Conservation (phyloP, 805 yeast genomes). For the Pichia gijzeniarum region DNA sequence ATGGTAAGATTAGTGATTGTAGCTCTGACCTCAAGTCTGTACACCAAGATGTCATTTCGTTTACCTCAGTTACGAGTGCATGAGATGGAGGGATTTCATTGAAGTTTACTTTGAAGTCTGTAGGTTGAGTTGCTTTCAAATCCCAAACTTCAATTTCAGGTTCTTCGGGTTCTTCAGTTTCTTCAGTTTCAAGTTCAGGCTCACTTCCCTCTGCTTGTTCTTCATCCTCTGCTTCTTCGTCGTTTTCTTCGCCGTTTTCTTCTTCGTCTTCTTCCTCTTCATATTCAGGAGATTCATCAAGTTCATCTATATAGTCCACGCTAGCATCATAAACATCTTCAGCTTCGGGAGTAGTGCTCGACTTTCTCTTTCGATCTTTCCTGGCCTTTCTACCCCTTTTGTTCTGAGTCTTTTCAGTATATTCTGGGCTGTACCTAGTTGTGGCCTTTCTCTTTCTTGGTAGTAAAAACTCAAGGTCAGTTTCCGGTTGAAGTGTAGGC, state of each 20-base stretch:
- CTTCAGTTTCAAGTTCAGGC: not conserved
- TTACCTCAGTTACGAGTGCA: slow-evolving; percentile 20
- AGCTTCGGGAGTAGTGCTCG: not conserved
- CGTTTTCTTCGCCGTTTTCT: slow-evolving; percentile 11
- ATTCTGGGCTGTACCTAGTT: not conserved
- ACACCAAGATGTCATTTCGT: slow-evolving; percentile 18
- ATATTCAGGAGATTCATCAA: not conserved
- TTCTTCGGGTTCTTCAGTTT: slow-evolving; percentile 7
- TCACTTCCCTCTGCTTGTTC: slow-evolving; percentile 10
- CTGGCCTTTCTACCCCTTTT: slow-evolving; percentile 6
- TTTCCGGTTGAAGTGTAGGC: slow-evolving; percentile 7
- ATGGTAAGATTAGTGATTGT: slow-evolving; percentile 21
- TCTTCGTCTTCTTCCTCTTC: slow-evolving; percentile 7
- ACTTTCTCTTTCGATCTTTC: not conserved
- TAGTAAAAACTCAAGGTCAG: not conserved
- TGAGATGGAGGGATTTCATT: slow-evolving; percentile 17
- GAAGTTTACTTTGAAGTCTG: slow-evolving; percentile 20
- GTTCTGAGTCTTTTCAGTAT: not conserved
- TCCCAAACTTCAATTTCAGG: slow-evolving; percentile 19
- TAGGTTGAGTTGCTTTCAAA: slow-evolving; percentile 18
- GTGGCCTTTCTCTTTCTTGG: slow-evolving; percentile 21
- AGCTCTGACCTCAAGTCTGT: slow-evolving; percentile 21
- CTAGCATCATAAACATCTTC: slow-evolving; percentile 6
- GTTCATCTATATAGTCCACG: slow-evolving; percentile 5
- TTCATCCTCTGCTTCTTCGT: slow-evolving; percentile 9